phyloP scores from a whole-genome alignment of 768 basidiomycete genomes.

The Phaeotremella fagi region DNA sequence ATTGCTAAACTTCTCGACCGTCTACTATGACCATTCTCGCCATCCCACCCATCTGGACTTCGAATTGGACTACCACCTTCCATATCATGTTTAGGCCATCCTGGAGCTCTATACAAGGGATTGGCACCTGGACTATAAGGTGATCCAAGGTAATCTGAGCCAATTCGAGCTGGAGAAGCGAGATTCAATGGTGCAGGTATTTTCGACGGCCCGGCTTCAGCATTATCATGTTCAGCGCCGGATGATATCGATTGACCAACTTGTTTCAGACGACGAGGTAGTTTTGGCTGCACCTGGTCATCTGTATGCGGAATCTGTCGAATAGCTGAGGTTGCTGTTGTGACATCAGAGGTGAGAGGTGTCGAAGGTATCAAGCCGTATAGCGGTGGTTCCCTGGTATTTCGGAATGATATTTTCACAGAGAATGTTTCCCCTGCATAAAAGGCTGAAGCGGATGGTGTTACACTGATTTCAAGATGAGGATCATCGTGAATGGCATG shows the following conservation, averaged over 20 bases:
- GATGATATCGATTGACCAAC: conserved; percentile 19
- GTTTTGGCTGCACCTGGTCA: neutral
- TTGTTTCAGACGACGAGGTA: conserved; percentile 17
- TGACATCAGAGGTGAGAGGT: conserved; percentile 7
- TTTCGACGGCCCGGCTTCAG: conserved; percentile 31
- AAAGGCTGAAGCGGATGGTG: conserved; percentile 77
- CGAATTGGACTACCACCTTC: conserved; percentile 9
- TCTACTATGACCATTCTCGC: conserved; percentile 17
- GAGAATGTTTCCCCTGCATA: conserved; percentile 87
- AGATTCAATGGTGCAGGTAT: conserved; percentile 3
- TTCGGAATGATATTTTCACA: conserved; percentile 80
- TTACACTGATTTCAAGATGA: conserved; percentile 47
- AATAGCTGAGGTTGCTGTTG: conserved; percentile 2
- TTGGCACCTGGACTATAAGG: conserved; percentile 33
- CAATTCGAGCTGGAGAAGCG: neutral
- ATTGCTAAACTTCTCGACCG: conserved; percentile 32
- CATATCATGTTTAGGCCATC: conserved; percentile 23
- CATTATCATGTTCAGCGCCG: conserved; percentile 9
- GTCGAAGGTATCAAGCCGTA: neutral
- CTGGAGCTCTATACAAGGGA: conserved; percentile 24
- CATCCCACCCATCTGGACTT: conserved; percentile 29
- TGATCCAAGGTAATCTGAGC: conserved; percentile 2
- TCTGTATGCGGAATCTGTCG: conserved; percentile 7
- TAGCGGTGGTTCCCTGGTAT: conserved; percentile 53
- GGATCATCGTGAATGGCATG: conserved; percentile 25